Conservation (phyloP, 176 grass and related monocot species). For the bread wheat (Triticum aestivum) region DNA sequence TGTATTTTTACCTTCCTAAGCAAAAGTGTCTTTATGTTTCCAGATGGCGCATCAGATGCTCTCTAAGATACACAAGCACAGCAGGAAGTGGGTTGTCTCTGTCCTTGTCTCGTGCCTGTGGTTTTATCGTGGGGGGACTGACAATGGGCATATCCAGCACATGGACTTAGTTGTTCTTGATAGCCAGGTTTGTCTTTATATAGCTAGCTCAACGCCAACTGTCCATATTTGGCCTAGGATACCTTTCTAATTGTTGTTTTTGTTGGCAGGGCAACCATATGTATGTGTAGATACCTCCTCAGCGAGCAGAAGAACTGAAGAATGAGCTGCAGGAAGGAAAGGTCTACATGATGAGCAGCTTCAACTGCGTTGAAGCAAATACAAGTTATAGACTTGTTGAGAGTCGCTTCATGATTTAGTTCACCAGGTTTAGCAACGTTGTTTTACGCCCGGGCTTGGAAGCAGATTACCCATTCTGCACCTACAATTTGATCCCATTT, state of each 20-base stretch:
- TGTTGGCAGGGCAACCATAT: background rate
- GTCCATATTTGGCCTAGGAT: background rate
- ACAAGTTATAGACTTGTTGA: background rate
- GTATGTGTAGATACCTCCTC: background rate
- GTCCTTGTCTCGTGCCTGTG: background rate
- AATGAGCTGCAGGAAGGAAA: background rate
- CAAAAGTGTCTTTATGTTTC: too few relatives aligned
- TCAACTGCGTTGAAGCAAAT: too few relatives aligned
- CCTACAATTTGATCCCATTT: too few relatives aligned
- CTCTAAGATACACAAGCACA: background rate
- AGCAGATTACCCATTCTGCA: too few relatives aligned
- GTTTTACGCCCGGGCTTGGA: background rate
- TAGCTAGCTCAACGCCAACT: background rate
- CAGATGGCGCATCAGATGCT: background rate
- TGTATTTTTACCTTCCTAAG: too few relatives aligned
- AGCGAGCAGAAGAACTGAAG: background rate
- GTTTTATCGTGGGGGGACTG: background rate
- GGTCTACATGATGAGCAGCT: background rate
- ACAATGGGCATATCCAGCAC: background rate
- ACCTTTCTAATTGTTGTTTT: too few relatives aligned
- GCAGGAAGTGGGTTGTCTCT: background rate
- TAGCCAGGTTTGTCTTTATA: background rate
- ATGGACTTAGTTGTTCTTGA: background rate
- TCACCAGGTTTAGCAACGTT: background rate
- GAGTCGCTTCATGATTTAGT: background rate